Percentiles rank a stretch among this genome's conserved stretches.
phyloP scores from a whole-genome alignment of 352 stramenopile species.

The Phytophthora hybrid region DNA sequence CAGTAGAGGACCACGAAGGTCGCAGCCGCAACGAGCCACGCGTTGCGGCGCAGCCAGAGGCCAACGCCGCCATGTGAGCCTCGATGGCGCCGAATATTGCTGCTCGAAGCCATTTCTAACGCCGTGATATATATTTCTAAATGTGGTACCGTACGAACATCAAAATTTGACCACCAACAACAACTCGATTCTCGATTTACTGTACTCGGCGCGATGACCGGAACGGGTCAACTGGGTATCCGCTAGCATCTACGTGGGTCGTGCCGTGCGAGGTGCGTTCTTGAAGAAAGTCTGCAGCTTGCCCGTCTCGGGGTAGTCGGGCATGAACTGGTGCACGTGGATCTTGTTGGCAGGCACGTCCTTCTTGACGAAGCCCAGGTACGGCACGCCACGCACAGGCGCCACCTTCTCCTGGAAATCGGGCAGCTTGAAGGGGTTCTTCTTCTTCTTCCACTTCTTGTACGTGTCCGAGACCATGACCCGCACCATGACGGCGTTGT shows the following conservation, averaged over 20 bases:
- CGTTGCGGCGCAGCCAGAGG: slow-evolving; percentile 39
- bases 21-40: slow-evolving; percentile 36
- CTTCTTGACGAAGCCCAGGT: slow-evolving; percentile 69
- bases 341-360: slow-evolving; percentile 58
- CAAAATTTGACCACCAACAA: not conserved
- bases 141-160: not conserved
- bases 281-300: slow-evolving; percentile 60
- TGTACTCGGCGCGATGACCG: not conserved
- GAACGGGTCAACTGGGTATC: not conserved
- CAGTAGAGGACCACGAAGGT: slow-evolving; percentile 49
- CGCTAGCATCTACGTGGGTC: slow-evolving; percentile 27
- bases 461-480: slow-evolving; percentile 65
- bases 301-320: slow-evolving; percentile 61
- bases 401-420: slow-evolving; percentile 71
- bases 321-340: slow-evolving; percentile 62
- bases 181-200: no score
- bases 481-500: slow-evolving; percentile 64
- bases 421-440: slow-evolving; percentile 75
- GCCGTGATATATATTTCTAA: slow-evolving; percentile 8
- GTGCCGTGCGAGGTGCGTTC: slow-evolving; percentile 44
- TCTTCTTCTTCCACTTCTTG: slow-evolving; percentile 83
- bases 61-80: slow-evolving; percentile 5
- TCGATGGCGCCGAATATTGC: slow-evolving; percentile 3
- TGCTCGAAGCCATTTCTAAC: slow-evolving; percentile 20
- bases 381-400: slow-evolving; percentile 67